These are phyloP conservation scores for Diaporthe ampelina DNA, from an alignment of 2,329 filamentous ascomycete species.

Conservation along the genomic window DNA sequence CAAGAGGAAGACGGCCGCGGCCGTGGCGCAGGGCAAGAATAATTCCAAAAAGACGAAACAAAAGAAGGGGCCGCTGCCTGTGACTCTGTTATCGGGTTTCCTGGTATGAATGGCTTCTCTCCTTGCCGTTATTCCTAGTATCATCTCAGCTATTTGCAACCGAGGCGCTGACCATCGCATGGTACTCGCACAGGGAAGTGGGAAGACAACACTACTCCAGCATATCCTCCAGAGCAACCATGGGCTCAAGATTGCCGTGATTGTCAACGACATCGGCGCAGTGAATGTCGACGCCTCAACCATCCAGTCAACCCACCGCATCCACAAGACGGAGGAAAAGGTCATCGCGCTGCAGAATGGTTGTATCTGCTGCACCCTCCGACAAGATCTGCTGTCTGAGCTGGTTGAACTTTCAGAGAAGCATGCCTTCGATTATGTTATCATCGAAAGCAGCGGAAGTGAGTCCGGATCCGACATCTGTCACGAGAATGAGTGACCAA, in stretches of 20 bases:
- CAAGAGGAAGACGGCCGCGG: background rate
- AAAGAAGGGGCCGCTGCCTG: conserved; percentile 59
- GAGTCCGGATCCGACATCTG: background rate
- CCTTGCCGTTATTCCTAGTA: background rate
- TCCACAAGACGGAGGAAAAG: conserved; percentile 73
- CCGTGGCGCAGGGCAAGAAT: background rate
- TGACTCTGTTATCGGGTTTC: conserved; percentile 73
- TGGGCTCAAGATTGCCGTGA: conserved; percentile 77
- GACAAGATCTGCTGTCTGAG: conserved; percentile 79
- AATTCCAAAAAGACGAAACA: background rate
- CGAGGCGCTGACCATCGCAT: background rate
- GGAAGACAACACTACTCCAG: conserved; percentile 79
- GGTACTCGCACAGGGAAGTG: conserved; percentile 66
- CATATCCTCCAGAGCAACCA: conserved; percentile 78
- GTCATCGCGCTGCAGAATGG: conserved; percentile 79
- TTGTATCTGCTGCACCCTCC: conserved; percentile 82
- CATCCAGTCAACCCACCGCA: conserved; percentile 65
- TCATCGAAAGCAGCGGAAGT: conserved; percentile 71
- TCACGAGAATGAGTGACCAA: rapidly evolving
- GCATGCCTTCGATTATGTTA: conserved; percentile 77
- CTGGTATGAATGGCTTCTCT: conserved; percentile 54
- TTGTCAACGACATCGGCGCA: conserved; percentile 80
- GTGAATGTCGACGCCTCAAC: conserved; percentile 74
- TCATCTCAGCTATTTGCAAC: too few relatives aligned
- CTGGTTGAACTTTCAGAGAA: conserved; percentile 74